Base-by-base conservation (phyloP, 2,329 filamentous ascomycete genomes). In the Dactylellina parvicollis region DNA sequence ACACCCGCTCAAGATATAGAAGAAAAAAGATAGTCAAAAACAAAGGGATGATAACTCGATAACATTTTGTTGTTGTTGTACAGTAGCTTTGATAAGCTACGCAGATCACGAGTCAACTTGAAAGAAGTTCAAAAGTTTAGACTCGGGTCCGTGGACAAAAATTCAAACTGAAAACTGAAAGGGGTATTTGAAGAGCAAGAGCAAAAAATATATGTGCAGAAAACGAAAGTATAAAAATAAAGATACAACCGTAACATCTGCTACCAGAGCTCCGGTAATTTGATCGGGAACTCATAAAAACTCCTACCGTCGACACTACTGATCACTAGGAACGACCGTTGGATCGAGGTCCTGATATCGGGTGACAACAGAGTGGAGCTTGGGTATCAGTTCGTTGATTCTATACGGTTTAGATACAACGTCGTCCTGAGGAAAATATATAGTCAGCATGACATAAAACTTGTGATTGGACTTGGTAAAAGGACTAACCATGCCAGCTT, bases 321-420 rank as follows among this genome's bases (percentile, higher is more conserved):
- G 32, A 28, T 26, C 26, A 22, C 56, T 52, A 50, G 9, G 20
- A 20, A n/a, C 32, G 20, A 20, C 28, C 16, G 22, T 38, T 3
- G 55, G 16, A 38, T 42, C 24, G 22, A 10, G 2, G 16, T 61
- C 38, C 16, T 49, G 32, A 14, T 73, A 66, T 26, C 22, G 55
- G 2, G 38, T 66, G 8, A 73, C 60, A 22, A 73, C 69, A 26
- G 69, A 56, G 55, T 73, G 60, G 18, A 73, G 55, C 36, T 73
- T 73, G 16, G 69, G 69, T 60, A 73, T 73, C 28, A 73, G 24
- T 9, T 73, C 69, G 16, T 62, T 61, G 50, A 73, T 73, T 38
- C 69, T 57, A 28, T 73, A 73, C n/a, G 69, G 69, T 24, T 73
- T 73, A 12, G 69, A 73, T 24, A 73, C 60, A 36, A 73, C 60